Conservation (phyloP, 2,329 filamentous ascomycete species). For the Fonsecaea multimorphosa region DNA sequence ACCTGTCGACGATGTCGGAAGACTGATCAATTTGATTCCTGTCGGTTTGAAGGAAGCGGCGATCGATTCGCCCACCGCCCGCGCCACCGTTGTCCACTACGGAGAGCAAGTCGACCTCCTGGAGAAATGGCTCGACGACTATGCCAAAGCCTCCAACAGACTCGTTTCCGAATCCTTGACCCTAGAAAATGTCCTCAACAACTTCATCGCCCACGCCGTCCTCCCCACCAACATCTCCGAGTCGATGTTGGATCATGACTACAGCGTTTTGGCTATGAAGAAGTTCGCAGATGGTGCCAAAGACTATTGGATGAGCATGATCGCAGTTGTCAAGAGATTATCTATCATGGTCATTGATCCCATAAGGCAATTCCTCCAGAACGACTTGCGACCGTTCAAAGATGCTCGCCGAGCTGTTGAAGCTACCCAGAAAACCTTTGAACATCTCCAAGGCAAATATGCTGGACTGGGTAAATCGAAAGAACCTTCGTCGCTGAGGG, state of each 20-base stretch:
- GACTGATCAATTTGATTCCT: conserved; percentile 61
- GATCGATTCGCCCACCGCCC: conserved; percentile 94
- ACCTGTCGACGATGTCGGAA: conserved; percentile 46
- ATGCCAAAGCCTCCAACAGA: conserved; percentile 67
- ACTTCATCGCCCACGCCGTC: conserved; percentile 76
- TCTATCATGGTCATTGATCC: conserved; percentile 81
- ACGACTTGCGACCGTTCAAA: conserved; percentile 84
- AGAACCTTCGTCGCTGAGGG: conserved; percentile 85
- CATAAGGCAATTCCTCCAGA: conserved; percentile 75
- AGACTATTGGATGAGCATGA: conserved; percentile 82
- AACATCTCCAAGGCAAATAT: conserved; percentile 80
- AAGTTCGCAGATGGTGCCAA: conserved; percentile 82
- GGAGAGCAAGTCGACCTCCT: conserved; percentile 88
- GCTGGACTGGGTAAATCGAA: conserved; percentile 88
- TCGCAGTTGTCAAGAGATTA: conserved; percentile 76
- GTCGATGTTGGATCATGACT: conserved; percentile 90
- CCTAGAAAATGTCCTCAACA: conserved; percentile 79
- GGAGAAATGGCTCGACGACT: conserved; percentile 87
- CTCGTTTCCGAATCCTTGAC: conserved; percentile 70
- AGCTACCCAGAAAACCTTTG: conserved; percentile 80
- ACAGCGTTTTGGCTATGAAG: conserved; percentile 84
- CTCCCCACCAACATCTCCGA: conserved; percentile 77
- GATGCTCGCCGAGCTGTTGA: conserved; percentile 80
- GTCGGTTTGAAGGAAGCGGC: conserved; percentile 92
- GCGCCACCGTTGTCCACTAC: conserved; percentile 84